Conservation (phyloP, 768 basidiomycete genomes). For the Termitomyces sp. region DNA sequence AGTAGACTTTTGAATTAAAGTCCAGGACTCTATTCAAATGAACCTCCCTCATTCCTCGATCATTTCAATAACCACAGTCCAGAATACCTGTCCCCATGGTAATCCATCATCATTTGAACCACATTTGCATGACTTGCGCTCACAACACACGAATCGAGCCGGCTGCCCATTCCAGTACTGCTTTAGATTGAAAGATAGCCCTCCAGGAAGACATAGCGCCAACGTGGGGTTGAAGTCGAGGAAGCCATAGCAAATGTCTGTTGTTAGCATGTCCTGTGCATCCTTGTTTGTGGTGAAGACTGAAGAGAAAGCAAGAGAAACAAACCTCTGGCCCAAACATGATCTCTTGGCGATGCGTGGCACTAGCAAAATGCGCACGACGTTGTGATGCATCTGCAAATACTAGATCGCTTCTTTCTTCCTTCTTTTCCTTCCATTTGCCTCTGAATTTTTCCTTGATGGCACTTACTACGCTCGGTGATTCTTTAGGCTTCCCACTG, state of each 20-base stretch:
- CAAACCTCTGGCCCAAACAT: slow-evolving; percentile 55
- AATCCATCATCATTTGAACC: slow-evolving; percentile 16
- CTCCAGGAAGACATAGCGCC: slow-evolving; percentile 73
- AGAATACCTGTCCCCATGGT: slow-evolving; percentile 48
- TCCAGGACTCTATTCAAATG: too few species aligned
- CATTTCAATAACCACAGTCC: slow-evolving; percentile 50
- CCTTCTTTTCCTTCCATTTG: slow-evolving; percentile 1
- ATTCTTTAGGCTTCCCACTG: not conserved
- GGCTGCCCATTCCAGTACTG: slow-evolving; percentile 95
- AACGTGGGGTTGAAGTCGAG: slow-evolving; percentile 65
- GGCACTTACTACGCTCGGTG: not conserved
- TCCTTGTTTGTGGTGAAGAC: not conserved
- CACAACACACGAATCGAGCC: slow-evolving; percentile 33
- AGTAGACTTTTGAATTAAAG: too few species aligned
- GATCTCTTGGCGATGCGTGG: slow-evolving; percentile 51
- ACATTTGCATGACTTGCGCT: not conserved
- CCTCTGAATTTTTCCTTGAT: not conserved
- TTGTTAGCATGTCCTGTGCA: slow-evolving; percentile 61
- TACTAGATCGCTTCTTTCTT: slow-evolving; percentile 11
- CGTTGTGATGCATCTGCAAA: slow-evolving; percentile 43
- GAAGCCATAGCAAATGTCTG: slow-evolving; percentile 86
- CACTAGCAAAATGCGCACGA: slow-evolving; percentile 56
- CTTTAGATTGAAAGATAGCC: slow-evolving; percentile 76
- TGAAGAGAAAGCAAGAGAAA: not conserved
- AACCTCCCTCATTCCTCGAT: slow-evolving; percentile 17